phyloP scores from a whole-genome alignment of 148 eudicot species.

The Vaccinium darrowii region DNA sequence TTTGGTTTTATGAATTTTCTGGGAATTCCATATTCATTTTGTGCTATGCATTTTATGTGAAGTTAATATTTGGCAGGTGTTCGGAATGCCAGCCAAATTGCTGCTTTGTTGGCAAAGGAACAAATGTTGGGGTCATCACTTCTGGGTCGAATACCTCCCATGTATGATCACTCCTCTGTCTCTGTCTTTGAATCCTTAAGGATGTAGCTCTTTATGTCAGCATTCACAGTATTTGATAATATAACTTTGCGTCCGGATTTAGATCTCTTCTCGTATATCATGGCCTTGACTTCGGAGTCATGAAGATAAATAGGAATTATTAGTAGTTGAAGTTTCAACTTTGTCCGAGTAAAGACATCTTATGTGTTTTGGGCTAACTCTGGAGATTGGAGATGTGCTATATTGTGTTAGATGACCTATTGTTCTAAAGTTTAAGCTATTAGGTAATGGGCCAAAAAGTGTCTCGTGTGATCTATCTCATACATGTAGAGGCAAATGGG shows the following conservation, averaged over 20 bases:
- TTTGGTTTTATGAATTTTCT: neutral
- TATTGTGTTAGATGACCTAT: neutral
- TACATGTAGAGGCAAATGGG: neutral
- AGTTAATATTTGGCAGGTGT: slow-evolving; percentile 66
- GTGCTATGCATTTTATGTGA: slow-evolving; percentile 27
- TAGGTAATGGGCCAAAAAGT: neutral
- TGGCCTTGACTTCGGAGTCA: neutral
- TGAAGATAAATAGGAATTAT: neutral
- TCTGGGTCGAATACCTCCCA: slow-evolving; percentile 89
- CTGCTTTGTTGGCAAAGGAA: slow-evolving; percentile 70
- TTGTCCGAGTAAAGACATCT: neutral
- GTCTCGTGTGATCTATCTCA: neutral
- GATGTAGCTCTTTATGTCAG: slow-evolving; percentile 1
- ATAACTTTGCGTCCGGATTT: neutral
- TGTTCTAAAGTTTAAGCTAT: neutral
- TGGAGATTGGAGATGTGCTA: neutral
- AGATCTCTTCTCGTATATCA: neutral
- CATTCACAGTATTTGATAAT: neutral
- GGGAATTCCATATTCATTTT: slow-evolving; percentile 9
- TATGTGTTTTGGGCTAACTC: neutral
- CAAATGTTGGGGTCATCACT: slow-evolving; percentile 64
- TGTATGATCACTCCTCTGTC: slow-evolving; percentile 42
- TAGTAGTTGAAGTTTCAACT: neutral
- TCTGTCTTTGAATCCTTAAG: neutral
- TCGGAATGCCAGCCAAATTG: slow-evolving; percentile 79